These are phyloP conservation scores for Hordeum vulgare DNA, from an alignment of 176 grass and related monocot genomes.

Conservation along the genomic window MorexV3_pseudomolecules_assembly NC_058522.1:513141229-513141728, in stretches of 20 bases:
- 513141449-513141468: not conserved
- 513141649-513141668: constrained; percentile 29
- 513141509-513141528: not conserved
- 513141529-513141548: not conserved
- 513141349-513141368: not conserved
- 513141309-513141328: not conserved
- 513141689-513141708: not conserved
- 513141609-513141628: not conserved
- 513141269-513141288: not conserved
- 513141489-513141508: not conserved
- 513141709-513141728: not conserved
- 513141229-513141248: not conserved
- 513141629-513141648: not conserved
- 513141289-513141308: not conserved
- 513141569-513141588: not conserved
- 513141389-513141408: not conserved
- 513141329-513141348: not conserved
- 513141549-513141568: not conserved
- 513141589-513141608: not conserved
- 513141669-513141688: constrained; percentile 32
- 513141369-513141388: not conserved
- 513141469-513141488: too few species aligned
- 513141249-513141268: not conserved
- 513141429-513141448: not conserved
- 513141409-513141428: not conserved